phyloP scores from a whole-genome alignment of 202 grass and related monocot genomes.

The Hordeum pubiflorum region DNA sequence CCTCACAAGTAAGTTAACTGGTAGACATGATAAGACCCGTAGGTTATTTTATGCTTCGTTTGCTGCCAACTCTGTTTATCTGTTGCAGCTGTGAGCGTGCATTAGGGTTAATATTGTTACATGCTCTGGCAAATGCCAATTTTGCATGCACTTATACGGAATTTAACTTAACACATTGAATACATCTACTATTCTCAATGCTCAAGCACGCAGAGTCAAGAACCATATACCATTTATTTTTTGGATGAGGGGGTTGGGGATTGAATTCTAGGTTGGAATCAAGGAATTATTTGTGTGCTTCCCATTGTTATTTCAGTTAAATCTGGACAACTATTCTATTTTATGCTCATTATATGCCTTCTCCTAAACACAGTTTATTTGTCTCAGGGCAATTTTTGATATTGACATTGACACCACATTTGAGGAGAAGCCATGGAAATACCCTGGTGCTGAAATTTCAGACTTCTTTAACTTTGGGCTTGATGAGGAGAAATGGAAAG shows the following conservation, averaged over 20 bases:
- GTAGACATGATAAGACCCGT: conserved; percentile 1
- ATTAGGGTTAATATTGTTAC: background rate
- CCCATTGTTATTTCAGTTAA: background rate
- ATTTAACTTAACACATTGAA: background rate
- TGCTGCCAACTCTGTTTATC: background rate
- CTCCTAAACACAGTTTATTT: conserved; percentile 15
- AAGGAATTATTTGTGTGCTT: background rate
- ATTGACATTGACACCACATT: conserved; percentile 80
- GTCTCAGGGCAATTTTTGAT: conserved; percentile 76
- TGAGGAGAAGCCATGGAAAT: conserved; percentile 98
- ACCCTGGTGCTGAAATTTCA: conserved; percentile 73
- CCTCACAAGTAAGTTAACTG: conserved; percentile 80
- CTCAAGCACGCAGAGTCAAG: background rate
- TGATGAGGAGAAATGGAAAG: conserved; percentile 94
- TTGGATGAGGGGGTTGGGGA: background rate
- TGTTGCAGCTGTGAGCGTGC: background rate
- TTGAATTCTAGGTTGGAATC: conserved; percentile 4
- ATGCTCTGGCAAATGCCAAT: background rate
- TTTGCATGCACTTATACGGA: background rate
- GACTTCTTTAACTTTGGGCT: conserved; percentile 94
- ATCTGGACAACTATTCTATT: background rate
- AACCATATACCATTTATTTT: background rate
- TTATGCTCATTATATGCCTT: background rate
- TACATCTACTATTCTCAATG: background rate
- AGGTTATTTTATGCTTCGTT: background rate